Conservation (phyloP, 805 yeast genomes). For the Saturnispora dispora region DNA sequence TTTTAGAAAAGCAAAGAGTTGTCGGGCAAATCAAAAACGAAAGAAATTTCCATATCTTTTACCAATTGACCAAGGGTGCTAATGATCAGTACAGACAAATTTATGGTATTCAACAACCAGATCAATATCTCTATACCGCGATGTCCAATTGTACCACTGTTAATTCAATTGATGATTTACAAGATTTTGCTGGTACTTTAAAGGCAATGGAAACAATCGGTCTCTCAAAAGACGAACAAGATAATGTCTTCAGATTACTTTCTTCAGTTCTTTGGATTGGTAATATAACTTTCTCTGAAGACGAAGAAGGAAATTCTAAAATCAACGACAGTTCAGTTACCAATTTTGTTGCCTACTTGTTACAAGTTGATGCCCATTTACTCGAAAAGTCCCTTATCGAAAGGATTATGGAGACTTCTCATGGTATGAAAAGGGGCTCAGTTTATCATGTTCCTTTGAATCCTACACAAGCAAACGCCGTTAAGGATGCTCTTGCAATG, state of each 20-base stretch:
- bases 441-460: constrained; percentile 92
- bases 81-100: constrained; percentile 72
- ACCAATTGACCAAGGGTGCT: constrained; percentile 90
- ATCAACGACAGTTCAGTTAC: constrained; percentile 86
- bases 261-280: constrained; percentile 93
- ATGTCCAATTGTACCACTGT: constrained; percentile 80
- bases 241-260: constrained; percentile 75
- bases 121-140: constrained; percentile 82
- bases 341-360: constrained; percentile 83
- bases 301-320: constrained; percentile 77
- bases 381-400: constrained; percentile 64
- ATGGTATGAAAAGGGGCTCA: constrained; percentile 85
- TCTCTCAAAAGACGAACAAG: constrained; percentile 72
- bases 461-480: constrained; percentile 87
- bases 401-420: constrained; percentile 81
- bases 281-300: constrained; percentile 76
- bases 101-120: constrained; percentile 91
- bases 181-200: constrained; percentile 60
- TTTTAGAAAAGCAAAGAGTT: constrained; percentile 91
- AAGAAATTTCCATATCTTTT: constrained; percentile 94
- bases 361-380: constrained; percentile 65
- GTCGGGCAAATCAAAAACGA: constrained; percentile 91
- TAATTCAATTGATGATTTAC: constrained; percentile 73
- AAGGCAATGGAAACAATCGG: constrained; percentile 85
- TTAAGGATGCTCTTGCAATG: constrained; percentile 89